Conservation (phyloP, 1,284 basidiomycete genomes). For the Trichosporon sp. region DNA sequence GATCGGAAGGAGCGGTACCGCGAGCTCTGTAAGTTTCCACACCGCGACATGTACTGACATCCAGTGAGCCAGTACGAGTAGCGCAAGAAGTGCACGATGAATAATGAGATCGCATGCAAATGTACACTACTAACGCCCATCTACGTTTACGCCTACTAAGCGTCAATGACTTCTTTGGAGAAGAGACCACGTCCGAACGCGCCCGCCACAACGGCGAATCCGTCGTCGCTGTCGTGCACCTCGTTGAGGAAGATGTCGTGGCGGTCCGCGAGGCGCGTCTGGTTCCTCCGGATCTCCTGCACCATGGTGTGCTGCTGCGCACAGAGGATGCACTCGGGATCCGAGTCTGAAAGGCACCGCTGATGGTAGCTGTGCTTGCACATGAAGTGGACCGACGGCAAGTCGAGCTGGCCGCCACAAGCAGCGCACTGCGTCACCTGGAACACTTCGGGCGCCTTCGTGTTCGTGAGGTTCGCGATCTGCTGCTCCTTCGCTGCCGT, state of each 20-base stretch:
- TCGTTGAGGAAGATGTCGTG: conserved; percentile 87
- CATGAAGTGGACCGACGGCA: conserved; percentile 96
- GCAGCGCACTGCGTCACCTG: conserved; percentile 88
- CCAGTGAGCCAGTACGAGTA: conserved; percentile 25
- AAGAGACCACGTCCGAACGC: conserved; percentile 74
- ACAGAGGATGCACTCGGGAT: conserved; percentile 86
- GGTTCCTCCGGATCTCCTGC: conserved; percentile 80
- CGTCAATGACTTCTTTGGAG: conserved; percentile 29
- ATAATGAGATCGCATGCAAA: conserved; percentile 27
- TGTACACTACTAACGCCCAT: conserved; percentile 15
- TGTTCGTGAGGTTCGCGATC: conserved; percentile 76
- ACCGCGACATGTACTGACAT: too few relatives aligned
- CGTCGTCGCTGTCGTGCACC: conserved; percentile 78
- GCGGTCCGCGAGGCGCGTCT: conserved; percentile 76
- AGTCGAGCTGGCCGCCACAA: conserved; percentile 83
- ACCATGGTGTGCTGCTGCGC: conserved; percentile 84
- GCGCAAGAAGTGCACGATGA: background rate
- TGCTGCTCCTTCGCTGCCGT: conserved; percentile 79
- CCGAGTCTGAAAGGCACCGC: conserved; percentile 78
- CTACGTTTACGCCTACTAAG: background rate
- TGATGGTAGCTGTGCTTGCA: conserved; percentile 97
- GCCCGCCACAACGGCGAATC: conserved; percentile 76
- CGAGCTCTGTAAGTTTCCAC: conserved; percentile 44
- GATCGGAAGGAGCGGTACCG: conserved; percentile 53
- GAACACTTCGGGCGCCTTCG: conserved; percentile 79